Evolutionary conservation across 208 protist genomes (phyloP).

Genomic region (Leishmania turanica): DNA sequence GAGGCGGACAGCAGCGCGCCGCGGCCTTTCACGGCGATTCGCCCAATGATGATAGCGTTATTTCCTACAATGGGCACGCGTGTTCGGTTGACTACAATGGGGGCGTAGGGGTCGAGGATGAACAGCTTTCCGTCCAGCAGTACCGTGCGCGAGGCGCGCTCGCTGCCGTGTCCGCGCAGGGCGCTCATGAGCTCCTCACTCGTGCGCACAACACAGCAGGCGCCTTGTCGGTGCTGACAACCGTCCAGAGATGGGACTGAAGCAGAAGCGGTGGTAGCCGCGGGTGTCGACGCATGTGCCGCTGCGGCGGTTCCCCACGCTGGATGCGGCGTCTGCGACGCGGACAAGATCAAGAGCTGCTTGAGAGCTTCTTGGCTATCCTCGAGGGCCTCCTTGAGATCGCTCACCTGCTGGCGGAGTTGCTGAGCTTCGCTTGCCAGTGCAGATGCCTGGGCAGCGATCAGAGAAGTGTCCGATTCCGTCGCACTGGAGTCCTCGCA

Average conservation of each 20-base stretch:
- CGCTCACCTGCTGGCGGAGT: conserved; percentile 24
- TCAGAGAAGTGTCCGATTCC: neutral
- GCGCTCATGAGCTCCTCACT: conserved; percentile 44
- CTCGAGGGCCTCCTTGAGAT: conserved; percentile 32
- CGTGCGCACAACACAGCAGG: conserved; percentile 51
- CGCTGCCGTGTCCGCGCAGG: conserved; percentile 46
- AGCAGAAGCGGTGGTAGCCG: neutral
- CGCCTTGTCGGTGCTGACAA: conserved; percentile 36
- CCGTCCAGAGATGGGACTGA: conserved; percentile 14
- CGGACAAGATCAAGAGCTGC: conserved; percentile 25
- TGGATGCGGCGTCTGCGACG: neutral
- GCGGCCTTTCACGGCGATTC: conserved; percentile 32
- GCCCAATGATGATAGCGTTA: conserved; percentile 50
- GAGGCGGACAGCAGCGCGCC: conserved; percentile 45
- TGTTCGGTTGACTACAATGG: conserved; percentile 40
- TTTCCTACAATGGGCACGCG: conserved; percentile 63
- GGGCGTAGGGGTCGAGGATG: conserved; percentile 30
- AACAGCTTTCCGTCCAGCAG: conserved; percentile 49
- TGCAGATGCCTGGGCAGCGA: neutral
- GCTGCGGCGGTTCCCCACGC: neutral
- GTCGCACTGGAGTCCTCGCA: neutral
- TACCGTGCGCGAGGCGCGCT: conserved; percentile 43
- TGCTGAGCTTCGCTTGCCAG: neutral
- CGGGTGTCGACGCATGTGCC: neutral
- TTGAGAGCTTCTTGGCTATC: conserved; percentile 29